Evolutionary conservation across 495 filamentous ascomycete species (phyloP), one percentile per base, ranked within the genome.

Genomic region (Xylaria acuta): DNA sequence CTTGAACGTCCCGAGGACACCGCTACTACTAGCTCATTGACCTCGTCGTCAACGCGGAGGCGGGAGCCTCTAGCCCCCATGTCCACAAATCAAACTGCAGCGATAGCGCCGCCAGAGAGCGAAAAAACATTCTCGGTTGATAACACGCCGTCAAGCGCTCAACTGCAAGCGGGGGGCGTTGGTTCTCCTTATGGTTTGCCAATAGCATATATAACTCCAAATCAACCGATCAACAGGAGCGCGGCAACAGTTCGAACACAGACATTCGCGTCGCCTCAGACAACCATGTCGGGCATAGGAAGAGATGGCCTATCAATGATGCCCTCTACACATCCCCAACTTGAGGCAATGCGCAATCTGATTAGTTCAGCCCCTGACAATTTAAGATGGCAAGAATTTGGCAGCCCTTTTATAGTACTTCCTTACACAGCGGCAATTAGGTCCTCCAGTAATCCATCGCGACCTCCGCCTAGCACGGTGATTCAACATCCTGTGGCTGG

Each of bases 401-500:
- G 30, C 2, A 59, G 36, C 9, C 16, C 14, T n/a, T 36, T 20
- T 4, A 34, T 3, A 3, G 5, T 14, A 59, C 5, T 3, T 36
- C 30, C 54, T 59, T 3, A 5, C 7, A 59, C 18, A 20, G 36
- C n/a, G 11, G 20, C 36, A n/a, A 64, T 2, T 8, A 27, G 38
- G 30, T 43, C 38, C 38, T n/a, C 43, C 38, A 30, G 38, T 43
- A 64, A 22, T 18, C 34, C n/a, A 38, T 25, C 59, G 32, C 25
- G 36, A 27, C 62, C 63, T 47, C 40, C 43, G 41, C 56, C 62
- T 14, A 54, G 63, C 6, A 22, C 27, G 3, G 64, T 47, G 32
- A 67, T 67, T 36, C 58, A 11, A 14, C 60, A 74, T 25, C 68
- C 63, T 1, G 51, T 58, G 25, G 64, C 47, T 16, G 73, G 73